These are phyloP conservation scores for Hordeum vulgare DNA, from an alignment of 176 grass and related monocot genomes.

Conservation along the genomic window DNA sequence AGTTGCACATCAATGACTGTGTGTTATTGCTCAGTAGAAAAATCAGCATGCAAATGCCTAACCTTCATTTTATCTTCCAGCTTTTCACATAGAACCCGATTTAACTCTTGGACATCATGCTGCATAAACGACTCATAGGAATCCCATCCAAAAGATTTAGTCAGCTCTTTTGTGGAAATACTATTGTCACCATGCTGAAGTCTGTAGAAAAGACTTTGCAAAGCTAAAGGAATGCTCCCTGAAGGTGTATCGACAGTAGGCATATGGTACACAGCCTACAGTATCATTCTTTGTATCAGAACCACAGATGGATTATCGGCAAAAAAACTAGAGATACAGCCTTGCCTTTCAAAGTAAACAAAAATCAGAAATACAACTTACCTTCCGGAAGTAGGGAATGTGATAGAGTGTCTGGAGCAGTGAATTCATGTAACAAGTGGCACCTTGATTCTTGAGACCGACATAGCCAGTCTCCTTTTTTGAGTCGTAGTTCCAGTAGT, in stretches of 20 bases:
- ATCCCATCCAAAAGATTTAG: slow-evolving; percentile 88
- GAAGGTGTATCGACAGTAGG: slow-evolving; percentile 62
- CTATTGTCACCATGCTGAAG: slow-evolving; percentile 68
- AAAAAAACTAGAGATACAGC: slow-evolving; percentile 11
- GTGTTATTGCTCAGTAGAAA: background rate
- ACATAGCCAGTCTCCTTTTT: slow-evolving; percentile 83
- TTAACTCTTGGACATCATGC: slow-evolving; percentile 83
- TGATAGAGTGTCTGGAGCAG: slow-evolving; percentile 83
- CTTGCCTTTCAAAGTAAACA: background rate
- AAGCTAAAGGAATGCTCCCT: slow-evolving; percentile 67
- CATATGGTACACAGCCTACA: slow-evolving; percentile 90
- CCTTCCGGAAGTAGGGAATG: slow-evolving; percentile 69
- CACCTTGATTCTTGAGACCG: slow-evolving; percentile 86
- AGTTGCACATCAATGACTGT: background rate
- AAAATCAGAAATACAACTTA: slow-evolving; percentile 28
- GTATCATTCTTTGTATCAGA: slow-evolving; percentile 28
- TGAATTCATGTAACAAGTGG: slow-evolving; percentile 90
- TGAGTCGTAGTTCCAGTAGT: slow-evolving; percentile 69
- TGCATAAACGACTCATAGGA: slow-evolving; percentile 79
- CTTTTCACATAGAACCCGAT: slow-evolving; percentile 80
- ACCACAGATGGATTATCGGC: background rate
- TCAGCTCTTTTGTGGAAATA: slow-evolving; percentile 77
- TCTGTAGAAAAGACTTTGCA: slow-evolving; percentile 86
- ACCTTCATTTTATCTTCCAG: slow-evolving; percentile 91
- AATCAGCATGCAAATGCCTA: slow-evolving; percentile 18